Evolutionary conservation across 176 grass and related monocot species (phyloP), one percentile per base, ranked within the genome.

Genomic region (Ampelocalamus luodianensis): DNA sequence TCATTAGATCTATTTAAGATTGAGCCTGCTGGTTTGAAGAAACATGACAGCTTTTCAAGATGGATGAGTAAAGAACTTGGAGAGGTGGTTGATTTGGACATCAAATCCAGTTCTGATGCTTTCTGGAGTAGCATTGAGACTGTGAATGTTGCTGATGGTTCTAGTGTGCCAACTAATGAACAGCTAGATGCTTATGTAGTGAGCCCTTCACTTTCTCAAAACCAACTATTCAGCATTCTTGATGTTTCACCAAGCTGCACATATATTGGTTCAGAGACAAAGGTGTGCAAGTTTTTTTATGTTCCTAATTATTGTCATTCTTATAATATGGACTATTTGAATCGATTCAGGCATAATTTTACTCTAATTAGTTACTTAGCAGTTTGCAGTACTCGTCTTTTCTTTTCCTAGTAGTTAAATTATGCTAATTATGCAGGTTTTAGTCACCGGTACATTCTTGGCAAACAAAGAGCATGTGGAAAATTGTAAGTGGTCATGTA

Each of bases 31-130:
- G 85, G 92, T 85, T 85, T 97, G 53, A 97, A 92, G 73, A 94
- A 87, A 66, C 79, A 92, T 75, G 94, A 97, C 67, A 97, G 88
- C 85, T 94, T 97, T 85, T 91, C 89, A 39, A 91, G 90, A 78
- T 97, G 94, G 94, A 97, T 94, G 91, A 90, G 79, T 92, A 97
- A 85, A 82, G 94, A 97, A 84, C 72, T 97, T 24, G 88, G 56
- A 67, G 90, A 88, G 45, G 92, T 92, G 65, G 83, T 86, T 90
- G 92, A 97, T 69, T 82, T 92, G 56, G 81, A 87, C 63, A 76
- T 86, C 61, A 88, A 80, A 76, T 85, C 94, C 22, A 91, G 45
- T 81, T 97, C 89, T 65, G 85, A 85, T 32, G 53, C 85, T 76
- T 87, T 90, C 68, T 97, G 92, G 94, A 90, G 66, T 74, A 77